Evolutionary conservation across 192 early-diverging fungal genomes (phyloP).

Genomic region (Backusella circina): DNA sequence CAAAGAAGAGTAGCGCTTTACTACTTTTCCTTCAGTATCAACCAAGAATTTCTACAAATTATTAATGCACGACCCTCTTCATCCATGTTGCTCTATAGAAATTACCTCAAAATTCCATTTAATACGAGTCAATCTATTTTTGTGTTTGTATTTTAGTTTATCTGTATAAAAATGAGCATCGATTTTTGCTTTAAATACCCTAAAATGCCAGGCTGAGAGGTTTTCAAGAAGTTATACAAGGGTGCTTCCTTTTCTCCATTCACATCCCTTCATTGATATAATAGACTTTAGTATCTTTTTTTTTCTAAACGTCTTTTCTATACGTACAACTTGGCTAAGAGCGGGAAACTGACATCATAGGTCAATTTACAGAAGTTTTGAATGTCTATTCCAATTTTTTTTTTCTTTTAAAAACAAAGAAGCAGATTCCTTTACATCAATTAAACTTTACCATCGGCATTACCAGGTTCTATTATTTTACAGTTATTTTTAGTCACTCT

Average conservation of each 20-base stretch:
- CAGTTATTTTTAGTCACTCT: not conserved
- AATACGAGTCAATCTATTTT: slow-evolving; percentile 34
- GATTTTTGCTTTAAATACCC: not conserved
- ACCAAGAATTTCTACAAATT: slow-evolving; percentile 65
- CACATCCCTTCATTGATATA: slow-evolving; percentile 50
- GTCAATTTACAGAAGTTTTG: slow-evolving; percentile 58
- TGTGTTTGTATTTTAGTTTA: not conserved
- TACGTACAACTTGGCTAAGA: slow-evolving; percentile 72
- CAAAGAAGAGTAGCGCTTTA: slow-evolving; percentile 61
- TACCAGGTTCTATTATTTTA: slow-evolving; percentile 40
- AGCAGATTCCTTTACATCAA: not conserved
- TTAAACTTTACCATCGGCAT: slow-evolving; percentile 38
- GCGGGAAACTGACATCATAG: slow-evolving; percentile 83
- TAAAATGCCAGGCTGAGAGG: slow-evolving; percentile 36
- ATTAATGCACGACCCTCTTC: not conserved
- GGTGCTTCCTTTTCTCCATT: slow-evolving; percentile 65
- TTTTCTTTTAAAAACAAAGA: no score
- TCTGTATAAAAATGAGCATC: not conserved
- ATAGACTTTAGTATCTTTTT: not conserved
- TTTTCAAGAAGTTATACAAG: slow-evolving; percentile 64
- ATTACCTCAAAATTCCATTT: slow-evolving; percentile 83
- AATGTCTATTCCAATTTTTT: slow-evolving; percentile 40
- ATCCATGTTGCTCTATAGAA: not conserved
- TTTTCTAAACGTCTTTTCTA: not conserved
- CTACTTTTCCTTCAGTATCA: slow-evolving; percentile 59